Percentiles rank a stretch among this genome's conserved stretches.
Evolutionary conservation across 306 rosid species (phyloP).

Genomic region (Phaseolus lunatus): DNA sequence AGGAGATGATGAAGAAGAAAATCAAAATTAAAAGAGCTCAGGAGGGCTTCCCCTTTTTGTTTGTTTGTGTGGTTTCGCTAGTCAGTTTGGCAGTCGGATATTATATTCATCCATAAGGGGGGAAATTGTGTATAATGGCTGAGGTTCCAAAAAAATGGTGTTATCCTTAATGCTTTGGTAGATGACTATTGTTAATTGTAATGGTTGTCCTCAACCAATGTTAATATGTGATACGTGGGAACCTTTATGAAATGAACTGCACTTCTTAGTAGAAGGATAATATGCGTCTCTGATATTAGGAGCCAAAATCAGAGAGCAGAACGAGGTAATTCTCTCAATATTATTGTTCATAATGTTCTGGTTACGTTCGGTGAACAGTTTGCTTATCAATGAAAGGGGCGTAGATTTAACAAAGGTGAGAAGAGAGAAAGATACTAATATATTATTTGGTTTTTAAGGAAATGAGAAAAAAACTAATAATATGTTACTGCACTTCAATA

Average conservation of each 20-base stretch:
- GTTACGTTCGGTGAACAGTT: not conserved
- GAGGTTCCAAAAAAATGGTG: not conserved
- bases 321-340: not conserved
- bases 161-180: slow-evolving; percentile 21
- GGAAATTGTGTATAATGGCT: not conserved
- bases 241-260: slow-evolving; percentile 36
- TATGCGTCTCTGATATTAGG: not conserved
- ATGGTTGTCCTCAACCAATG: slow-evolving; percentile 31
- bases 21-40: slow-evolving; percentile 47
- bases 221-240: slow-evolving; percentile 31
- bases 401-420: too few relatives aligned
- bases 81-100: slow-evolving; percentile 69
- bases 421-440: not conserved
- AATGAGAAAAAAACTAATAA: not conserved
- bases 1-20: slow-evolving; percentile 65
- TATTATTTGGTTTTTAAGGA: too few relatives aligned
- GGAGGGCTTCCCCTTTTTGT: slow-evolving; percentile 71
- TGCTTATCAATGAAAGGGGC: not conserved
- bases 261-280: not conserved
- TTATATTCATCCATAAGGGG: slow-evolving; percentile 56
- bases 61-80: slow-evolving; percentile 66
- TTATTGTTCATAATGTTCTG: not conserved
- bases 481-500: not conserved
- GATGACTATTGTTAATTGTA: slow-evolving; percentile 40
- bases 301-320: not conserved